Evolutionary conservation across 441 rosid genomes (phyloP), one percentile per base, ranked within the genome.

Genomic region (Manihot esculenta): DNA sequence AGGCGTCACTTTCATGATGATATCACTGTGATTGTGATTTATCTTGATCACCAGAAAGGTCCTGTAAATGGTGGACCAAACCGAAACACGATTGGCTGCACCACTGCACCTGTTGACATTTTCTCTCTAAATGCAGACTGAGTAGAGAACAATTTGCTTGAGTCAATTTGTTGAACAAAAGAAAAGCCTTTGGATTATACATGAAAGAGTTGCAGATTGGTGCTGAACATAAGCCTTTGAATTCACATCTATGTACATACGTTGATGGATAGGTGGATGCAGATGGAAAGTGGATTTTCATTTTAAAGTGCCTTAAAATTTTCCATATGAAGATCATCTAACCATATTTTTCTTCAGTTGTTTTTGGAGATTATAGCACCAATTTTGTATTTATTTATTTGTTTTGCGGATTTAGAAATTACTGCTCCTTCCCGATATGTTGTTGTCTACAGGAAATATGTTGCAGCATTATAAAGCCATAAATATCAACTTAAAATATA

Each of bases 1-100:
- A 80, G 95, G 74, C 85, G 97, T 3, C 95, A 89, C 78, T 89
- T 92, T 76, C 96, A 92, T 2, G 97, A 92, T 10, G 94, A 92
- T 66, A 92, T 89, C 51, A 92, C 93, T 1, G 97, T 87, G 55
- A 61, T 92, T 33, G 97, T 92, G 26, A 80, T 92, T 38, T 92
- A 84, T 68, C 93, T 92, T 6, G 95, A 92, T 74, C 92, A 85
- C 72, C 78, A 76, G 0, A 81, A 75, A 66, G 61, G 66, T 66
- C 70, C 82, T 24, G 48, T 80, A 2, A 51, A 48, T 20, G 12
- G 74, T 33, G 79, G 64, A 74, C 30, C 33, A 27, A 64, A 79
- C 59, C 69, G 71, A 42, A 55, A 79, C 13, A 66, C 70, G 7
- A 26, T 76, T 20, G 85, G 88, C 48, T 83, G 88, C 77, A 84